phyloP scores from a whole-genome alignment of 2,329 filamentous ascomycete species.

The Paraphaeosphaeria sporulosa region DNA sequence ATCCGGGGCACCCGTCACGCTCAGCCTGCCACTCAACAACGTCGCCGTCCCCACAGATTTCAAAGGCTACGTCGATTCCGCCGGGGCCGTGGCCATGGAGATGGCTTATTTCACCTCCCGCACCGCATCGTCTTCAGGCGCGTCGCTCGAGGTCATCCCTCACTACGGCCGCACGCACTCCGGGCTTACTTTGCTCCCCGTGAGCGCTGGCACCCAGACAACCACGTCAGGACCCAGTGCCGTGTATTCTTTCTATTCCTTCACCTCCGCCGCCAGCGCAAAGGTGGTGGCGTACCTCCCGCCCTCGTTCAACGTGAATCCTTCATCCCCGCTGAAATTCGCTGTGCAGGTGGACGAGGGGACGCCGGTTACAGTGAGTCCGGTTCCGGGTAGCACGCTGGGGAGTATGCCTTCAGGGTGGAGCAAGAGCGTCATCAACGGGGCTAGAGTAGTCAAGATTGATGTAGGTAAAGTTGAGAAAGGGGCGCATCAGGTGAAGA shows the following conservation, averaged over 20 bases:
- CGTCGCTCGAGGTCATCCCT: constrained; percentile 24
- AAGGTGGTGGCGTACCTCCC: constrained; percentile 47
- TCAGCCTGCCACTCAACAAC: constrained; percentile 29
- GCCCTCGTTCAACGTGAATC: constrained; percentile 58
- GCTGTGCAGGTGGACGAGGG: constrained; percentile 54
- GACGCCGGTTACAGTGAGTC: constrained; percentile 24
- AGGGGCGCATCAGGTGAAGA: constrained; percentile 45
- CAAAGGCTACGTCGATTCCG: constrained; percentile 33
- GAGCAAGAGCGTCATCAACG: constrained; percentile 56
- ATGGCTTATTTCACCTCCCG: constrained; percentile 26
- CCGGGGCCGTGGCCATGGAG: constrained; percentile 31
- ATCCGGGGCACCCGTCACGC: constrained; percentile 24
- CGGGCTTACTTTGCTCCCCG: constrained; percentile 29
- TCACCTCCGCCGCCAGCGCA: constrained; percentile 19
- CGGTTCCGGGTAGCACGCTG: constrained; percentile 43
- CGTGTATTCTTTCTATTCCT: constrained; percentile 28
- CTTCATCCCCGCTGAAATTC: constrained; percentile 54
- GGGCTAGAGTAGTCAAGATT: constrained; percentile 54
- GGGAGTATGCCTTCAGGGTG: constrained; percentile 54
- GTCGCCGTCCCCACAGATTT: constrained; percentile 21
- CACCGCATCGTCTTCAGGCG: constrained; percentile 9
- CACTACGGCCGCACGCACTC: constrained; percentile 37
- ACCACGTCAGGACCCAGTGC: constrained; percentile 23
- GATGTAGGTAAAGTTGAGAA: constrained; percentile 30
- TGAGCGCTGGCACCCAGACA: constrained; percentile 25